These are phyloP conservation scores for Pholiota microspora DNA, from an alignment of 768 basidiomycete genomes.

Conservation along the genomic window DNA sequence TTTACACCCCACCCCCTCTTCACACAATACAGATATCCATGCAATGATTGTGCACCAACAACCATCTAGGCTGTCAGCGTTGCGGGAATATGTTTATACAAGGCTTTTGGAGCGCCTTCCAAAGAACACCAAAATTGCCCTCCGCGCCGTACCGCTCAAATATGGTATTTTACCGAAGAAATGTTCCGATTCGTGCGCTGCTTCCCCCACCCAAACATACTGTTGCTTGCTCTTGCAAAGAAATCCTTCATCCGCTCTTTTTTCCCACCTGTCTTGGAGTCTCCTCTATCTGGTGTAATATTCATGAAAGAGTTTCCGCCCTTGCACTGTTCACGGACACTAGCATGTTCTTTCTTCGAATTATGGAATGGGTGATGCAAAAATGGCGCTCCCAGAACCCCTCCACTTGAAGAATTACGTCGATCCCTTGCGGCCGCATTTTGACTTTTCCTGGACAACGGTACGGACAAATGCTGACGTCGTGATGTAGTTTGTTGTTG, in stretches of 20 bases:
- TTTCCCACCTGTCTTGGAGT: constrained; percentile 12
- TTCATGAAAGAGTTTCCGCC: constrained; percentile 35
- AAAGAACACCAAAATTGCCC: too few relatives aligned
- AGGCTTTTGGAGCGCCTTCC: background rate
- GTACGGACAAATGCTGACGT: constrained; percentile 4
- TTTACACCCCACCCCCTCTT: constrained; percentile 14
- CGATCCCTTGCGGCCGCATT: background rate
- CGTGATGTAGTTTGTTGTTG: background rate
- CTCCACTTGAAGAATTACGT: background rate
- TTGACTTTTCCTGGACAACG: background rate
- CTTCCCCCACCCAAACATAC: constrained; percentile 25
- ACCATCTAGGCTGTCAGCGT: background rate
- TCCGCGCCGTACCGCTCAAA: background rate
- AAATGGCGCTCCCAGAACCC: background rate
- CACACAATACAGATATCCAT: constrained; percentile 4
- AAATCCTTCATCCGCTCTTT: constrained; percentile 22
- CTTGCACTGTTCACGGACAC: constrained; percentile 8
- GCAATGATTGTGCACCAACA: background rate
- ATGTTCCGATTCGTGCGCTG: constrained; percentile 2
- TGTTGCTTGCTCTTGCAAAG: constrained; percentile 22
- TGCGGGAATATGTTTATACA: background rate
- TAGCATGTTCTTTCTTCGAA: background rate
- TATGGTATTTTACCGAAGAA: background rate
- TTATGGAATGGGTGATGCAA: constrained; percentile 1
- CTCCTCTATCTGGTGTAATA: constrained; percentile 29